These are phyloP conservation scores for Vishniacozyma victoriae DNA, from an alignment of 768 basidiomycete species.

Conservation along the genomic window DNA sequence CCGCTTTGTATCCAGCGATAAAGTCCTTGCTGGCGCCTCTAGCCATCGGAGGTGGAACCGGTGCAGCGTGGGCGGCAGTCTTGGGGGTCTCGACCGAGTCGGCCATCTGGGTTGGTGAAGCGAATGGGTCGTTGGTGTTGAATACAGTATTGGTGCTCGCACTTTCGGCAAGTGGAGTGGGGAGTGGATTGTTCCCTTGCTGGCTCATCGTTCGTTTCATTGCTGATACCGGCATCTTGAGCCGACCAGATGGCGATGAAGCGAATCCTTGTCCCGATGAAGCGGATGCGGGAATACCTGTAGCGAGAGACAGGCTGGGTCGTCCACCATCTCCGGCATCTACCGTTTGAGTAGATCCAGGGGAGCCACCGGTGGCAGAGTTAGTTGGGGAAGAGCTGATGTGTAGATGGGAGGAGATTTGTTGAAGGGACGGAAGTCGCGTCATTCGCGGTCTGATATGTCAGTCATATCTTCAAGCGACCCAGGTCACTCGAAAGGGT, in stretches of 20 bases:
- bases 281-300: not conserved
- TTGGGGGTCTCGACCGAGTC: not conserved
- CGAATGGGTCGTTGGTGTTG: not conserved
- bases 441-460: constrained; percentile 32
- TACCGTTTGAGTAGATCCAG: constrained; percentile 14
- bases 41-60: constrained; percentile 4
- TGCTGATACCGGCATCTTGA: constrained; percentile 30
- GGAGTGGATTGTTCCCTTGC: not conserved
- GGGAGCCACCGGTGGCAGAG: constrained; percentile 9
- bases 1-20: constrained; percentile 35
- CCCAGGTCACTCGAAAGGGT: too few species aligned
- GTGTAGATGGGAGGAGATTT: constrained; percentile 19
- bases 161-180: not conserved
- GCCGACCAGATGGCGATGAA: constrained; percentile 10
- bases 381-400: constrained; percentile 9
- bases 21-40: constrained; percentile 12
- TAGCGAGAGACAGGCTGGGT: constrained; percentile 1
- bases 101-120: not conserved
- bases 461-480: too few species aligned
- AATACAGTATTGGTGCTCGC: not conserved
- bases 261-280: constrained; percentile 5
- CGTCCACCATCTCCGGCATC: too few species aligned
- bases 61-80: not conserved
- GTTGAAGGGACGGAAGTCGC: constrained; percentile 28
- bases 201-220: constrained; percentile 25